A percentile compares a stretch with the other conserved stretches of the same genome.
phyloP scores from a whole-genome alignment of 2,329 filamentous ascomycete genomes.

The Apiospora koreana region DNA sequence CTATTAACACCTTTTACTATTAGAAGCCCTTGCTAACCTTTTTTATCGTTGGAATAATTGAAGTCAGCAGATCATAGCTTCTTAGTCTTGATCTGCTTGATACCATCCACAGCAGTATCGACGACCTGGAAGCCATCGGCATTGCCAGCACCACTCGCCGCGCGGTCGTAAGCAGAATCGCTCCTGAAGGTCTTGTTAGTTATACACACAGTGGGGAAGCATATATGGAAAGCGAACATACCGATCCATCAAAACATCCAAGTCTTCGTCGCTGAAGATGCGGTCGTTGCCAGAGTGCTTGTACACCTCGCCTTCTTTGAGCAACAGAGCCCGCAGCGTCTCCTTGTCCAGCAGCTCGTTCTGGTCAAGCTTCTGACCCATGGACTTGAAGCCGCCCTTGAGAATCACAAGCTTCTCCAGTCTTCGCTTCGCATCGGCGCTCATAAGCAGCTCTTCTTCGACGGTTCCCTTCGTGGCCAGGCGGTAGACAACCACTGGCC shows the following conservation, averaged over 20 bases:
- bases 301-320: constrained; percentile 72
- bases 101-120: constrained; percentile 66
- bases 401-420: constrained; percentile 95
- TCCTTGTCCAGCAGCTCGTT: constrained; percentile 61
- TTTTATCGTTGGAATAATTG: not conserved
- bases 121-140: constrained; percentile 75
- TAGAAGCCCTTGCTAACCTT: too few species aligned
- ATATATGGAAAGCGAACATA: constrained; percentile 21
- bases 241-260: constrained; percentile 79
- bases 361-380: constrained; percentile 61
- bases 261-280: constrained; percentile 73
- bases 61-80: not conserved
- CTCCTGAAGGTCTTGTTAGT: constrained; percentile 38
- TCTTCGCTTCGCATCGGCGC: constrained; percentile 86
- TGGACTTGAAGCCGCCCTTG: constrained; percentile 79
- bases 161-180: constrained; percentile 65
- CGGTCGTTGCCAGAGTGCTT: constrained; percentile 59
- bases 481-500: constrained; percentile 92
- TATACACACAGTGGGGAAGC: not conserved
- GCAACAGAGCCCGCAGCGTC: constrained; percentile 60
- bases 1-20: too few species aligned
- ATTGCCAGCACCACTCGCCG: constrained; percentile 76
- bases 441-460: constrained; percentile 92
- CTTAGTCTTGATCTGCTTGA: constrained; percentile 34
- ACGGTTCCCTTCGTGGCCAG: constrained; percentile 98